Conservation (phyloP, 2,329 filamentous ascomycete species). For the Penicillium sp. region DNA sequence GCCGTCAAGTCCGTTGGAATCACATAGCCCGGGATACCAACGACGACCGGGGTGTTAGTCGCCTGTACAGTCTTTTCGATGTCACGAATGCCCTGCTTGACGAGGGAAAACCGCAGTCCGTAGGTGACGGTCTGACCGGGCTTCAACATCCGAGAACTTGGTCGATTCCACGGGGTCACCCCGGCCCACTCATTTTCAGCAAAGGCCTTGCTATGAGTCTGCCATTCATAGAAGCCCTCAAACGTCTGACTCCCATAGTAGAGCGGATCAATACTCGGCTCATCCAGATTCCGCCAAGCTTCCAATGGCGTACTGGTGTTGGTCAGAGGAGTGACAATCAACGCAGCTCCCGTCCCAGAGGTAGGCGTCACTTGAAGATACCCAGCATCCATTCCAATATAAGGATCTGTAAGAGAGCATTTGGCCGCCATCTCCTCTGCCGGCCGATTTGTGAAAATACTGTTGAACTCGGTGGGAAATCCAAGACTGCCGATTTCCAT, state of each 20-base stretch:
- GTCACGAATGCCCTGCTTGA: slow-evolving; percentile 39
- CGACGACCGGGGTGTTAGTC: slow-evolving; percentile 44
- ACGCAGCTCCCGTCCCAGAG: slow-evolving; percentile 47
- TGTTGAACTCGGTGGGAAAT: slow-evolving; percentile 57
- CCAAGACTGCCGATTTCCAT: slow-evolving; percentile 54
- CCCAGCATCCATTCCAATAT: slow-evolving; percentile 55
- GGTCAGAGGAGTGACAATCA: slow-evolving; percentile 51
- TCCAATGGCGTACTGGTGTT: slow-evolving; percentile 44
- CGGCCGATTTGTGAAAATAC: slow-evolving; percentile 51
- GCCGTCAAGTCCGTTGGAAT: slow-evolving; percentile 45
- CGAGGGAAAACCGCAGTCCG: slow-evolving; percentile 49
- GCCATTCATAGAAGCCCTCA: slow-evolving; percentile 58
- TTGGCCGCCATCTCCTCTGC: slow-evolving; percentile 45
- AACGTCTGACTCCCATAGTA: slow-evolving; percentile 51
- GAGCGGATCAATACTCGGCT: slow-evolving; percentile 38
- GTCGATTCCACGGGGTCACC: slow-evolving; percentile 50
- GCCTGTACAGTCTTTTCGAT: slow-evolving; percentile 45
- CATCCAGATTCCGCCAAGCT: slow-evolving; percentile 50
- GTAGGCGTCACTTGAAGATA: slow-evolving; percentile 51
- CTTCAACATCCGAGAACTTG: slow-evolving; percentile 43
- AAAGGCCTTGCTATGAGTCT: slow-evolving; percentile 50
- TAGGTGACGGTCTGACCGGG: slow-evolving; percentile 44
- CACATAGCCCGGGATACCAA: slow-evolving; percentile 52
- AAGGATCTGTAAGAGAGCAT: slow-evolving; percentile 55
- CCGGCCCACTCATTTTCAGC: slow-evolving; percentile 52